These are phyloP conservation scores for Lecanosticta acicola DNA, from an alignment of 2,329 filamentous ascomycete genomes.

Conservation along the genomic window DNA sequence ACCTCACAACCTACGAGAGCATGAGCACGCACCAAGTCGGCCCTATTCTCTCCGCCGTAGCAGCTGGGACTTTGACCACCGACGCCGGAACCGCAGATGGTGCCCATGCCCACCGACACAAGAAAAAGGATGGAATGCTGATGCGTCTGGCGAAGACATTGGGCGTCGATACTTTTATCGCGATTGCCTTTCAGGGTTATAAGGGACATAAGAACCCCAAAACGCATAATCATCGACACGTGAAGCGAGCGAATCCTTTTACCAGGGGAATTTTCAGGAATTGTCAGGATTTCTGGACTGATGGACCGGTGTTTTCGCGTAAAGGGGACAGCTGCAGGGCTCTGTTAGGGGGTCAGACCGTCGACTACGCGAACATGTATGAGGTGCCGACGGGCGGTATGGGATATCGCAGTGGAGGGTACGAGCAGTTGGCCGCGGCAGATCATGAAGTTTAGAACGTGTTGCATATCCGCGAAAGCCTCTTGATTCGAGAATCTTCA, in stretches of 20 bases:
- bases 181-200: conserved; percentile 75
- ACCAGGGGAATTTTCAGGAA: conserved; percentile 78
- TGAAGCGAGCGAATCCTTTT: conserved; percentile 67
- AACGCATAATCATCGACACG: conserved; percentile 29
- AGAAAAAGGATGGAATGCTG: conserved; percentile 61
- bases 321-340: conserved; percentile 65
- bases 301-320: conserved; percentile 75
- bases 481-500: too few relatives aligned
- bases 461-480: too few relatives aligned
- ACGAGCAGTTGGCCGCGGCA: conserved; percentile 55
- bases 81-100: too few relatives aligned
- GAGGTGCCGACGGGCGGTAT: conserved; percentile 70
- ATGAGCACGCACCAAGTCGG: conserved; percentile 64
- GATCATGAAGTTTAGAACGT: conserved; percentile 38
- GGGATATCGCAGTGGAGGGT: conserved; percentile 53
- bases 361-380: conserved; percentile 88
- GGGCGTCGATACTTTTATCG: conserved; percentile 88
- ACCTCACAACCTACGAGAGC: conserved; percentile 93
- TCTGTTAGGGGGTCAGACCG: conserved; percentile 66
- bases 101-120: conserved; percentile 34
- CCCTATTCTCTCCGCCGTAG: conserved; percentile 67
- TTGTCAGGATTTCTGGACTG: conserved; percentile 95
- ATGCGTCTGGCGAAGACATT: conserved; percentile 78
- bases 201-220: conserved; percentile 46
- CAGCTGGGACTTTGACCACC: conserved; percentile 59